Evolutionary conservation across 106 monocot genomes (phyloP).

Genomic region (Dioscorea zingiberensis): DNA sequence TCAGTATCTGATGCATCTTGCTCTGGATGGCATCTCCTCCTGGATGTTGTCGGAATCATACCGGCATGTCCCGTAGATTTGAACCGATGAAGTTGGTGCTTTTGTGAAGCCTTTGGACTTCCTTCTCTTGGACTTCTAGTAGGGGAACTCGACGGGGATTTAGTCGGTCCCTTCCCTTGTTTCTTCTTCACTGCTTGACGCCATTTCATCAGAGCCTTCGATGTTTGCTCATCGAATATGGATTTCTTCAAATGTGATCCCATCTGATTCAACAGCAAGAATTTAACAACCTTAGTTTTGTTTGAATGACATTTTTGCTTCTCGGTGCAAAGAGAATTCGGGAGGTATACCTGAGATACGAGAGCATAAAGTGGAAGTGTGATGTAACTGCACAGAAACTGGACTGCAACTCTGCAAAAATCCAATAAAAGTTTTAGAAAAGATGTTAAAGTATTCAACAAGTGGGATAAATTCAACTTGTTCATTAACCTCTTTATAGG

Average conservation of each 20-base stretch:
- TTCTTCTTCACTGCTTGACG: slow-evolving; percentile 37
- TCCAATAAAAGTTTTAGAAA: not conserved
- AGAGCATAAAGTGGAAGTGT: slow-evolving; percentile 86
- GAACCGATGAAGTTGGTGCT: slow-evolving; percentile 16
- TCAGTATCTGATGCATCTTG: slow-evolving; percentile 11
- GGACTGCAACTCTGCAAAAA: slow-evolving; percentile 42
- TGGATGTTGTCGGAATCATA: not conserved
- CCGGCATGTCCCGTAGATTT: slow-evolving; percentile 7
- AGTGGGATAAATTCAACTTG: not conserved
- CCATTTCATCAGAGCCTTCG: slow-evolving; percentile 66
- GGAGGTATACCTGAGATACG: slow-evolving; percentile 63
- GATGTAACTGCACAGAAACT: slow-evolving; percentile 70
- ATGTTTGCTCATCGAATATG: slow-evolving; percentile 69
- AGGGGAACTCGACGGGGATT: slow-evolving; percentile 7
- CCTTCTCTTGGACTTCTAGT: slow-evolving; percentile 2
- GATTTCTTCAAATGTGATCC: slow-evolving; percentile 75
- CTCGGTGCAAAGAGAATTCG: not conserved
- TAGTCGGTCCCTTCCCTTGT: not conserved
- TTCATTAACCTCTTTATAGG: too few species aligned
- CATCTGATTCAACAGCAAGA: slow-evolving; percentile 40
- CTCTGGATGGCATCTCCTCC: slow-evolving; percentile 12
- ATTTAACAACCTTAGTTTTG: not conserved
- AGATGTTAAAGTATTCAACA: not conserved
- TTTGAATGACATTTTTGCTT: not conserved
- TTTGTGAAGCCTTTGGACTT: slow-evolving; percentile 7